A percentile compares a stretch with the other conserved stretches of the same genome.
Conservation (phyloP, 495 filamentous ascomycete genomes). For the Hypoxylon crocopeplum region DNA sequence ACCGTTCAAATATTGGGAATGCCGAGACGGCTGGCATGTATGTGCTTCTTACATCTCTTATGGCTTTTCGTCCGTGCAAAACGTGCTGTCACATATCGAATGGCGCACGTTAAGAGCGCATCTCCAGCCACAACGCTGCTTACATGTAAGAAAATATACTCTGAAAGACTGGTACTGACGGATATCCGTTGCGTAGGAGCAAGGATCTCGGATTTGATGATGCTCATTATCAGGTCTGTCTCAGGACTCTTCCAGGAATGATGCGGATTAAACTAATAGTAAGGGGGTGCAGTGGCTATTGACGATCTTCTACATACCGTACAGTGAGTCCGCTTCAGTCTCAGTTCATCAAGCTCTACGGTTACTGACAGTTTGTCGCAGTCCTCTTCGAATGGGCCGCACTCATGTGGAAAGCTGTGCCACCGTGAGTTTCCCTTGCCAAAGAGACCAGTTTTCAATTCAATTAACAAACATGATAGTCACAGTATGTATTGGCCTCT, state of each 20-base stretch:
- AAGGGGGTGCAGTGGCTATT: conserved; percentile 66
- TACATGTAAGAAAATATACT: neutral
- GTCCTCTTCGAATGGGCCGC: conserved; percentile 72
- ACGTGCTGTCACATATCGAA: neutral
- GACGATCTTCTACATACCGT: conserved; percentile 78
- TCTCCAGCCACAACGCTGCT: neutral
- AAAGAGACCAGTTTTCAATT: neutral
- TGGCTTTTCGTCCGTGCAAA: neutral
- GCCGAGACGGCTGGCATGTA: conserved; percentile 62
- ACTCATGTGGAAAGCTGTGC: conserved; percentile 75
- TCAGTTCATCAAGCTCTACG: neutral
- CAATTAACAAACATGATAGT: conserved; percentile 29
- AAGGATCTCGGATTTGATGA: conserved; percentile 50
- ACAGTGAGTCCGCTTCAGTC: conserved; percentile 52
- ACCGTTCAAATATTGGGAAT: conserved; percentile 75
- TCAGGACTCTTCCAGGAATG: too few relatives aligned
- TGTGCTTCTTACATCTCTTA: conserved; percentile 1
- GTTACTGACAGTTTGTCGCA: conserved; percentile 46
- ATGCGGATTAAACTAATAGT: neutral
- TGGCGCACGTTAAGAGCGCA: neutral
- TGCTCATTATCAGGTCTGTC: conserved; percentile 45
- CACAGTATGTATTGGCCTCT: conserved; percentile 40
- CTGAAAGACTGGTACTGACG: conserved; percentile 2
- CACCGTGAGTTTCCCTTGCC: conserved; percentile 44
- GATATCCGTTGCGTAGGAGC: conserved; percentile 12